phyloP scores from a whole-genome alignment of 2,329 filamentous ascomycete species.

The Phoma sp. region DNA sequence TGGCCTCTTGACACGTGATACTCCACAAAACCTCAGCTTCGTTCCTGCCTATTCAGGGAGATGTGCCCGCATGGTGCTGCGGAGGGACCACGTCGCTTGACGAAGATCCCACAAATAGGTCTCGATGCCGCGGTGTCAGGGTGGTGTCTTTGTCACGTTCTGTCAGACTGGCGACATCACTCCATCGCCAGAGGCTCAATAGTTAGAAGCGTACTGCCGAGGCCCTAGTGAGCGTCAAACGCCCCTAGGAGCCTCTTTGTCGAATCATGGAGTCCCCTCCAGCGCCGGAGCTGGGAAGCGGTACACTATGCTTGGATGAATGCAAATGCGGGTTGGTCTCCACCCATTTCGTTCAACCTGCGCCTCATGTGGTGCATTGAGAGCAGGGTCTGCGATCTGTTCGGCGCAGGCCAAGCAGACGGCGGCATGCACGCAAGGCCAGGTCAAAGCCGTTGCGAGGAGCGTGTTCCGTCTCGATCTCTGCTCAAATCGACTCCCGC shows the following conservation, averaged over 20 bases:
- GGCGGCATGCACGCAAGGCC: slow-evolving; percentile 44
- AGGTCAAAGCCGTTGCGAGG: slow-evolving; percentile 24
- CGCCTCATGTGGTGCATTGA: slow-evolving; percentile 36
- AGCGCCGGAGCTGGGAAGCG: slow-evolving; percentile 7
- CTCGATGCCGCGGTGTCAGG: slow-evolving; percentile 5
- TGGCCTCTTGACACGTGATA: slow-evolving; percentile 3
- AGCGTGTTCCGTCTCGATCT: slow-evolving; percentile 10
- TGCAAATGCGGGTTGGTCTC: slow-evolving; percentile 2
- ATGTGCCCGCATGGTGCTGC: slow-evolving; percentile 1
- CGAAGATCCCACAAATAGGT: slow-evolving; percentile 1
- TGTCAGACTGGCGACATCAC: slow-evolving; percentile 4
- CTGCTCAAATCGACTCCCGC: slow-evolving; percentile 10
- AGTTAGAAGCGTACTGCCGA: slow-evolving; percentile 3
- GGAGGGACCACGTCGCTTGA: slow-evolving; percentile 8
- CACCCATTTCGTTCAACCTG: slow-evolving; percentile 16
- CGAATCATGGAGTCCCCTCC: slow-evolving; percentile 8
- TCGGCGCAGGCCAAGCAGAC: slow-evolving; percentile 37
- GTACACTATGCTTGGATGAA: slow-evolving; percentile 6
- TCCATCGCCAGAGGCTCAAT: neutral
- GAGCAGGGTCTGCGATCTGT: slow-evolving; percentile 30
- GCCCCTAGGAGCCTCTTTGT: neutral
- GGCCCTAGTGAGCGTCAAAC: neutral
- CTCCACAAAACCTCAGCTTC: neutral
- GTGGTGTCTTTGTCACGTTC: neutral
- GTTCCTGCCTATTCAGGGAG: slow-evolving; percentile 12